A percentile compares a stretch with the other conserved stretches of the same genome.
These are phyloP conservation scores for Didymella sp. DNA, from an alignment of 2,329 filamentous ascomycete species.

Conservation along the genomic window DNA sequence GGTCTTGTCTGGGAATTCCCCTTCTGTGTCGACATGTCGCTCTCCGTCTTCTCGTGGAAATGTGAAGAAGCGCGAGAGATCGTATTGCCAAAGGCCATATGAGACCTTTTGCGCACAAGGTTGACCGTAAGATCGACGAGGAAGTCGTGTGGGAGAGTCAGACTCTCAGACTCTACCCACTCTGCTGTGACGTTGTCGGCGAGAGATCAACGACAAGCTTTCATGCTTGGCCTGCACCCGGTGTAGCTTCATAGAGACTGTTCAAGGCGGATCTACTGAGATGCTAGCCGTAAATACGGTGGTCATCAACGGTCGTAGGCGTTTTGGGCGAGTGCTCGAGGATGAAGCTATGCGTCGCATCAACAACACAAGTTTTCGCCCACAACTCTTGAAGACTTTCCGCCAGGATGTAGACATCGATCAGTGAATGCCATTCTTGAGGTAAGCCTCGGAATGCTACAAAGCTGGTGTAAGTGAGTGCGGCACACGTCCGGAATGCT, in stretches of 20 bases:
- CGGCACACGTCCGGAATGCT: neutral
- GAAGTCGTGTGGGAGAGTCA: neutral
- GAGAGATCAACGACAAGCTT: neutral
- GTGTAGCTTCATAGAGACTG: neutral
- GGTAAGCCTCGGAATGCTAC: neutral
- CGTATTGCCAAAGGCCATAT: neutral
- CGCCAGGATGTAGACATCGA: slow-evolving; percentile 3
- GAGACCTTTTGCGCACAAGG: neutral
- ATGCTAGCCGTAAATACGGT: neutral
- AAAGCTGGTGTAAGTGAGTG: slow-evolving; percentile 1
- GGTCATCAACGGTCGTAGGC: too few relatives aligned
- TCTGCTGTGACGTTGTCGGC: neutral
- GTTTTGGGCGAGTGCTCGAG: neutral
- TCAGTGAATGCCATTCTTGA: neutral
- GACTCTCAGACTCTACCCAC: neutral
- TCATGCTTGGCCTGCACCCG: neutral
- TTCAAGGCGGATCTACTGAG: neutral
- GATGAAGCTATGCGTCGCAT: neutral
- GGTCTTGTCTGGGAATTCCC: neutral
- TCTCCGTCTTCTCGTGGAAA: neutral
- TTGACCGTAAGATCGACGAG: neutral
- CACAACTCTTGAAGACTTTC: neutral
- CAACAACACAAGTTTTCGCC: neutral
- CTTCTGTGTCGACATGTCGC: neutral
- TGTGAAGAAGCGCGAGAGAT: neutral